Evolutionary conservation across 2,329 filamentous ascomycete species (phyloP).

Genomic region (Aphanocladium album): DNA sequence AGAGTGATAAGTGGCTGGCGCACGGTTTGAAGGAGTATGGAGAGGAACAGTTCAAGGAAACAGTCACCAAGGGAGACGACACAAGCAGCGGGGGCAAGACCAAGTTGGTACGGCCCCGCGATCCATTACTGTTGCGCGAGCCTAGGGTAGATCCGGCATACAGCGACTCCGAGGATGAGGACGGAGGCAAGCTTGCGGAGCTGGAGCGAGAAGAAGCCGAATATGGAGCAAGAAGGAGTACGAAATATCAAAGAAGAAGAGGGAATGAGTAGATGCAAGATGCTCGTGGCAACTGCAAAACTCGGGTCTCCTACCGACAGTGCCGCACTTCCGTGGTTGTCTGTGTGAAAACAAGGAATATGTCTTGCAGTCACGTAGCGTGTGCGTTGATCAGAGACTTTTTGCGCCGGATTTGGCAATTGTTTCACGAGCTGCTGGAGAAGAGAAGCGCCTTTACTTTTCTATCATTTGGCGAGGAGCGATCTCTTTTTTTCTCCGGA

Average conservation of each 20-base stretch:
- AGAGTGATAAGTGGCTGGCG: slow-evolving; percentile 6
- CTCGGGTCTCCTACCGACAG: not conserved
- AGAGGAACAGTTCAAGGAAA: not conserved
- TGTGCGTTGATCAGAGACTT: no score
- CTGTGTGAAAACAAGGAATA: no score
- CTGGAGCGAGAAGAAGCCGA: slow-evolving; percentile 4
- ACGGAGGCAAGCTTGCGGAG: not conserved
- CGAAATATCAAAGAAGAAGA: not conserved
- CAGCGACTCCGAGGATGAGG: not conserved
- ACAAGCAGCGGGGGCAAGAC: no score
- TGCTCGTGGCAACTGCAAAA: not conserved
- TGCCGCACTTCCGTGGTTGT: no score
- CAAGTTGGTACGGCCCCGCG: not conserved
- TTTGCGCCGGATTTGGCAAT: no score
- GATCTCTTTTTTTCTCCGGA: no score
- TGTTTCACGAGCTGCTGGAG: no score
- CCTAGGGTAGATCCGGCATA: not conserved
- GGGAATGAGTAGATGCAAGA: not conserved
- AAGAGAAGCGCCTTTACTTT: no score
- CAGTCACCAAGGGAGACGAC: not conserved
- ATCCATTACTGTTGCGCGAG: slow-evolving; percentile 1
- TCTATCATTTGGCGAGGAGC: no score
- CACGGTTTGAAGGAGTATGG: not conserved
- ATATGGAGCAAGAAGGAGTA: slow-evolving; percentile 9
- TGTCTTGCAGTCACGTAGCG: no score